Percentiles rank a stretch among this genome's conserved stretches.
Evolutionary conservation across 208 protist species (phyloP).

Genomic region (Leishmania arabica): DNA sequence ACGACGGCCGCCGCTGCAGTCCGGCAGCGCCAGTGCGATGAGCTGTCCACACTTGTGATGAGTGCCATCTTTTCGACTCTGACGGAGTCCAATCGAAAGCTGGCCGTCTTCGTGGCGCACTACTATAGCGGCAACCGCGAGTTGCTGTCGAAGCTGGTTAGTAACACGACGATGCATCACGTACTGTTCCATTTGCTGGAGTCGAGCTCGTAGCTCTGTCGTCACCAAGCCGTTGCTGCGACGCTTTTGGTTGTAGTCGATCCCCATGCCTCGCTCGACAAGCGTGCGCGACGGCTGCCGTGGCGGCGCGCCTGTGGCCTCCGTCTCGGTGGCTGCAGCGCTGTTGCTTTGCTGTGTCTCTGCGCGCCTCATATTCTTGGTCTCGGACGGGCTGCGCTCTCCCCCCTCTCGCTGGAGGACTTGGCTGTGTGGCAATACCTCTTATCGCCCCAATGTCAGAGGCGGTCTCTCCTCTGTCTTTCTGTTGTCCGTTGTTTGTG

Average conservation of each 20-base stretch:
- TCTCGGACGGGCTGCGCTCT: background rate
- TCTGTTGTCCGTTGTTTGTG: background rate
- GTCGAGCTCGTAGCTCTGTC: background rate
- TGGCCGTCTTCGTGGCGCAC: conserved; percentile 35
- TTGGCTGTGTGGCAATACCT: background rate
- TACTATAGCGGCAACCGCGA: conserved; percentile 50
- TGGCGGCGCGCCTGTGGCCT: background rate
- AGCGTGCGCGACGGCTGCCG: background rate
- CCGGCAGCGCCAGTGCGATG: conserved; percentile 26
- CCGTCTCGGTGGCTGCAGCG: background rate
- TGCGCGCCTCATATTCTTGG: background rate
- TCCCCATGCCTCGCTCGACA: background rate
- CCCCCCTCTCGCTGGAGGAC: background rate
- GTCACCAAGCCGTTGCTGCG: background rate
- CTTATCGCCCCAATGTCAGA: background rate
- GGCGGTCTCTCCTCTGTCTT: background rate
- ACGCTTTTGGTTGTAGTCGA: background rate
- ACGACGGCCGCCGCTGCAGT: background rate
- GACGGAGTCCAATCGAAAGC: conserved; percentile 49
- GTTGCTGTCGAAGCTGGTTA: conserved; percentile 57
- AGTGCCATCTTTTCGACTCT: conserved; percentile 32
- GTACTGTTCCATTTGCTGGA: conserved; percentile 43
- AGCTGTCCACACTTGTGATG: conserved; percentile 29
- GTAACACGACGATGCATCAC: conserved; percentile 54
- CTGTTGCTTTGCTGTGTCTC: background rate